Percentiles rank a stretch among this genome's conserved stretches.
phyloP scores from a whole-genome alignment of 805 yeast genomes.

The Candida wancherniae region DNA sequence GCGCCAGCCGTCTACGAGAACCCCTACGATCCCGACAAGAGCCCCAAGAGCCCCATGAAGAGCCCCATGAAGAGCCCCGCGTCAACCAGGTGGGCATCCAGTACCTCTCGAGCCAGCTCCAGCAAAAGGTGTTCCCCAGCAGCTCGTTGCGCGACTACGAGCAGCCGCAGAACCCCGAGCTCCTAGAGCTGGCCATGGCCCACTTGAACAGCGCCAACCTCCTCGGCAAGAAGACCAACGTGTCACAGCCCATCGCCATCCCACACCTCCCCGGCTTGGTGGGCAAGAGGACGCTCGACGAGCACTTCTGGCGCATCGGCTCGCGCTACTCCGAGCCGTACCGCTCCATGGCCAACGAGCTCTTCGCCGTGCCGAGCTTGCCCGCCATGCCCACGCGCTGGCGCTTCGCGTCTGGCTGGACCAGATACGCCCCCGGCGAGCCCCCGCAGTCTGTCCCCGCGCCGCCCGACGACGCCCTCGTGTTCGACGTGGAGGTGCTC shows the following conservation, averaged over 20 bases:
- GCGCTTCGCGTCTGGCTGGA: constrained; percentile 73
- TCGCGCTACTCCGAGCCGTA: constrained; percentile 56
- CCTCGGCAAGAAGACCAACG: constrained; percentile 68
- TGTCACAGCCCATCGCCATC: constrained; percentile 51
- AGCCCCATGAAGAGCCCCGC: constrained; percentile 48
- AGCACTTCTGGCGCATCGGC: constrained; percentile 79
- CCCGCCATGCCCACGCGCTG: constrained; percentile 50
- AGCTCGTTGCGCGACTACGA: constrained; percentile 23
- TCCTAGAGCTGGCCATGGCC: constrained; percentile 47
- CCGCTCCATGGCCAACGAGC: constrained; percentile 42
- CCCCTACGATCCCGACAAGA: not conserved
- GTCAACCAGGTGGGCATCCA: constrained; percentile 80
- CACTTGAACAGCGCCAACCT: constrained; percentile 61
- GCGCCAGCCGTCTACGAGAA: too few relatives aligned
- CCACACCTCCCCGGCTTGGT: constrained; percentile 65
- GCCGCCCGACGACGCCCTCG: constrained; percentile 70
- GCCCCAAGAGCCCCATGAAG: not conserved
- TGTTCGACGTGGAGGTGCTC: constrained; percentile 86
- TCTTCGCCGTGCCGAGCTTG: constrained; percentile 32
- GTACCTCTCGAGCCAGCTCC: constrained; percentile 57
- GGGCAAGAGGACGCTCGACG: constrained; percentile 66
- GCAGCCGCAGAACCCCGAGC: constrained; percentile 27
- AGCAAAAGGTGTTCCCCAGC: constrained; percentile 55
- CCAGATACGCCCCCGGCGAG: constrained; percentile 55
- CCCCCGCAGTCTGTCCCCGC: constrained; percentile 53